Conservation (phyloP, 2,329 filamentous ascomycete species). For the Neofusicoccum parvum region DNA sequence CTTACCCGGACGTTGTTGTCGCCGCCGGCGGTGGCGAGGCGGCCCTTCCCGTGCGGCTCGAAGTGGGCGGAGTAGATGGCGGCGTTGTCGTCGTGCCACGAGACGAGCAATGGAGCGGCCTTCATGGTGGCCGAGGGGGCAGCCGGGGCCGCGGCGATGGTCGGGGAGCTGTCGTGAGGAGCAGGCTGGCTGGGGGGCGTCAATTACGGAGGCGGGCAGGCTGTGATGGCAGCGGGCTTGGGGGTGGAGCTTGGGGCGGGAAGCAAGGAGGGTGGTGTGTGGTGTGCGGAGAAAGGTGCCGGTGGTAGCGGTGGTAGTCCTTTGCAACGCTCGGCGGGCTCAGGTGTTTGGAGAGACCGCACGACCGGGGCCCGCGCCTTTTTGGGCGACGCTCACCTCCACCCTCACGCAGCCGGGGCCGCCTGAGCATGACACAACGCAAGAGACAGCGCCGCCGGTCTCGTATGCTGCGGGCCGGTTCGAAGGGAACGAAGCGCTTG, state of each 20-base stretch:
- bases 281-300: constrained; percentile 8
- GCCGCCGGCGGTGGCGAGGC: constrained; percentile 89
- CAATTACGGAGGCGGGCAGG: constrained; percentile 6
- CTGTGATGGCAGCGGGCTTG: neutral
- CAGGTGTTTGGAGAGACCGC: constrained; percentile 14
- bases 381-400: neutral
- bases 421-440: neutral
- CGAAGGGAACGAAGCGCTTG: constrained; percentile 3
- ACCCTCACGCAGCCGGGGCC: neutral
- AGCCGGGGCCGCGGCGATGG: constrained; percentile 8
- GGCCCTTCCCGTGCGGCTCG: constrained; percentile 86
- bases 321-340: neutral
- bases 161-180: neutral
- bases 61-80: constrained; percentile 98
- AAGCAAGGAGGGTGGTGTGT: constrained; percentile 21
- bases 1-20: constrained; percentile 93
- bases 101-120: constrained; percentile 92
- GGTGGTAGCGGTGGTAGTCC: constrained; percentile 5
- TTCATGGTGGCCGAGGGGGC: constrained; percentile 66
- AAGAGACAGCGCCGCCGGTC: neutral
- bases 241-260: neutral
- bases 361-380: constrained; percentile 9
- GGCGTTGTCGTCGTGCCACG: constrained; percentile 97
- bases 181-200: neutral
- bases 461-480: constrained; percentile 9